Evolutionary conservation across 2,329 filamentous ascomycete species (phyloP).

Genomic region (Elsinoe australis): DNA sequence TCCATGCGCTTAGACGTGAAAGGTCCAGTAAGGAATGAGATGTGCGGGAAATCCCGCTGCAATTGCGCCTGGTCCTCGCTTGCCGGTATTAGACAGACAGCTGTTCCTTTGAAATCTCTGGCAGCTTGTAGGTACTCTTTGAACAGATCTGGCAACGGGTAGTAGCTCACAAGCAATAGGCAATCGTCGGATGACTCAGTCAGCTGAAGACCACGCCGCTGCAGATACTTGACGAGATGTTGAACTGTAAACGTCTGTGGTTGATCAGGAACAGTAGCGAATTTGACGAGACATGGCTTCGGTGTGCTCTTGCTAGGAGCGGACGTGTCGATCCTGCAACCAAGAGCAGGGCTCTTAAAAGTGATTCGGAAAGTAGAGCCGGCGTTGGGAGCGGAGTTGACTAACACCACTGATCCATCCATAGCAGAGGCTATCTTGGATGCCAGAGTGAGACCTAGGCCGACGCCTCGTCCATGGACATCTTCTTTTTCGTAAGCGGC

Average conservation of each 20-base stretch:
- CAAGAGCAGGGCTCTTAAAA: slow-evolving; percentile 27
- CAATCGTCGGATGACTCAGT: slow-evolving; percentile 18
- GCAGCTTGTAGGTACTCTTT: slow-evolving; percentile 17
- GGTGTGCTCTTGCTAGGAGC: not conserved
- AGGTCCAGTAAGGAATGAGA: slow-evolving; percentile 26
- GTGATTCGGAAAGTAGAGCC: slow-evolving; percentile 39
- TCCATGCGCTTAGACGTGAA: slow-evolving; percentile 24
- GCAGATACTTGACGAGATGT: slow-evolving; percentile 22
- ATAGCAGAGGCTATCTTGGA: slow-evolving; percentile 37
- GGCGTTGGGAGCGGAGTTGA: slow-evolving; percentile 30
- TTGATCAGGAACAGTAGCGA: slow-evolving; percentile 15
- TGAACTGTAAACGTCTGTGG: slow-evolving; percentile 13
- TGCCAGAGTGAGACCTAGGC: slow-evolving; percentile 39
- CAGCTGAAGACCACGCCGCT: slow-evolving; percentile 19
- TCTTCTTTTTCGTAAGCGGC: slow-evolving; percentile 39
- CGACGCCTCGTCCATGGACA: slow-evolving; percentile 34
- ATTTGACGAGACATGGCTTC: slow-evolving; percentile 5
- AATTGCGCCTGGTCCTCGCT: slow-evolving; percentile 23
- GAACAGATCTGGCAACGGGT: slow-evolving; percentile 22
- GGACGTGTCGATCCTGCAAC: slow-evolving; percentile 17
- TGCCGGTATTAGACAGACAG: slow-evolving; percentile 28
- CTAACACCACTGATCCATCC: slow-evolving; percentile 33
- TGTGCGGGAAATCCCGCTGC: slow-evolving; percentile 22
- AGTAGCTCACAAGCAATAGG: slow-evolving; percentile 27
- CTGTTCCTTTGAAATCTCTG: slow-evolving; percentile 22